Percentiles rank a stretch among this genome's conserved stretches.
phyloP scores from a whole-genome alignment of 176 grass and related monocot genomes.

The Elaeis guineensis region DNA sequence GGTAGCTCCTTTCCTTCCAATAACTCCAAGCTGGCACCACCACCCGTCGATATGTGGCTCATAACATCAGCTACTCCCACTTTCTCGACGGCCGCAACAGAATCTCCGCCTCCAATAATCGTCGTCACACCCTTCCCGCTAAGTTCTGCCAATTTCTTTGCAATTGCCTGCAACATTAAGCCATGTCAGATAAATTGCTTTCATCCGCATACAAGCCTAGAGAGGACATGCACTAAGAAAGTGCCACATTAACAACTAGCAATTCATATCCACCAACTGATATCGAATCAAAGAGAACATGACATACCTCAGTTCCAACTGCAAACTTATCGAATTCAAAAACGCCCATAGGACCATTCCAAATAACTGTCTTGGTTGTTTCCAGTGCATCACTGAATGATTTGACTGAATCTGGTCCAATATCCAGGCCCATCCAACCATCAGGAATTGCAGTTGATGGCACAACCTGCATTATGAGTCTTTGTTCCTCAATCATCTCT shows the following conservation, averaged over 20 bases:
- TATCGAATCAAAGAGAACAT: neutral
- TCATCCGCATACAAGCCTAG: neutral
- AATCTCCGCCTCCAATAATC: conserved; percentile 75
- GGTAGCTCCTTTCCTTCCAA: conserved; percentile 75
- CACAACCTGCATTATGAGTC: conserved; percentile 29
- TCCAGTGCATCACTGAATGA: conserved; percentile 51
- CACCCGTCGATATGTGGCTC: conserved; percentile 75
- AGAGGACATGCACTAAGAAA: neutral
- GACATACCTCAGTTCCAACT: conserved; percentile 47
- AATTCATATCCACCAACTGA: neutral
- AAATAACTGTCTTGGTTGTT: conserved; percentile 56
- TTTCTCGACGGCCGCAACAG: conserved; percentile 68
- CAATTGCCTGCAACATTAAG: conserved; percentile 38
- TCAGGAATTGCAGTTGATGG: conserved; percentile 58
- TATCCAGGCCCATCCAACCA: conserved; percentile 78
- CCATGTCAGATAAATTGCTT: conserved; percentile 11
- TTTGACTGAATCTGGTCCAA: conserved; percentile 48
- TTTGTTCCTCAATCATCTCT: too few relatives aligned
- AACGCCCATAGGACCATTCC: conserved; percentile 73
- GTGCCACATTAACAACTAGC: too few relatives aligned
- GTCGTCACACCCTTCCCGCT: conserved; percentile 59
- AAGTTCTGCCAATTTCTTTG: conserved; percentile 64
- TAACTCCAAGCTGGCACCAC: conserved; percentile 68
- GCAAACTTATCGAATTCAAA: conserved; percentile 74
- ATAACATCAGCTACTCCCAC: conserved; percentile 74